Evolutionary conservation across 768 basidiomycete species (phyloP), one percentile per base, ranked within the genome.

Genomic region (Psilocybe tampanensis): DNA sequence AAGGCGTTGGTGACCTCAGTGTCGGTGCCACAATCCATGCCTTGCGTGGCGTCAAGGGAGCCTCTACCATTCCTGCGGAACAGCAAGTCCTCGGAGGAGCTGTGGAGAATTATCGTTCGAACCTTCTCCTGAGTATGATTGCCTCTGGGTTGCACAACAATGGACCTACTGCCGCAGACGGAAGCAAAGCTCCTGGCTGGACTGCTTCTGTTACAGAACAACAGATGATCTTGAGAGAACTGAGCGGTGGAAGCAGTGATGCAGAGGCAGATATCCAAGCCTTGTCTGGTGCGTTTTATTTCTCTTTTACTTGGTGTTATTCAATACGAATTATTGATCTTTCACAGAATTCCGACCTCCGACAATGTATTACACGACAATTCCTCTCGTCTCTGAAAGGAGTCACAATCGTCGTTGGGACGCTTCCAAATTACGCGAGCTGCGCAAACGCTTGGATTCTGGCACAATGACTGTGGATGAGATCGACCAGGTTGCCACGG

Each of bases 211-310:
- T 95, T 53, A 95, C 92, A 2, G 96, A 98, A 72, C 92, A 95
- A 69, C 95, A 98, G 73, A 92, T 97, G 90, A 89, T 99, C 61
- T 90, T 98, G 90, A 86, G 88, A 67, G 94, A 98, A 71, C 80
- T 99, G 18, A 88, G 90, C 66, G 85, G 78, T 23, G 89, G 94
- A 34, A 81, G 83, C 56, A 70, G 76, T 1, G 91, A 95, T 59
- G 87, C 91, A 6, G 95, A 96, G 66, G 80, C 80, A 34, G 94
- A 98, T 66, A 85, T 98, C 52, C 86, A 86, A 64, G 85, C 90
- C 23, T 85, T 98, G 58, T 84, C 92, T 54, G 92, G 96, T 95
- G 62, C 66, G 89, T 78, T 29, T 47, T n/a, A 18, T 44, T 8
- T 19, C 29, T 13, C 18, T 19, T 8, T 42, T 56, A n/a, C 17